Percentiles rank a stretch among this genome's conserved stretches.
These are phyloP conservation scores for Suillus bovinus DNA, from an alignment of 768 basidiomycete species.

Conservation along the genomic window DNA sequence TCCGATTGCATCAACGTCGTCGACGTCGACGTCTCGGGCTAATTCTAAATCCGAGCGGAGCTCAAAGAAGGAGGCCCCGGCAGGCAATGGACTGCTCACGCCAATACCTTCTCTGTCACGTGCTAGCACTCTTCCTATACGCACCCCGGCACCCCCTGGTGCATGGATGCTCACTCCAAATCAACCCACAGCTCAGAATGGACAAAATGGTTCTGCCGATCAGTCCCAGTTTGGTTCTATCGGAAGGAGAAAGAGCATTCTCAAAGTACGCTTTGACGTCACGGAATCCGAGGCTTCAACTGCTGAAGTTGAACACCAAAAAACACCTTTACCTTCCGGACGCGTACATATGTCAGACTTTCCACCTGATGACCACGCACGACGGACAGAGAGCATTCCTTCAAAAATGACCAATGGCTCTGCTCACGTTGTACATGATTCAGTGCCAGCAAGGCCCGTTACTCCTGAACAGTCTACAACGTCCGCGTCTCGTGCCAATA, in stretches of 20 bases:
- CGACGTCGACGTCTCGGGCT: conserved; percentile 25
- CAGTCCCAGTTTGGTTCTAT: conserved; percentile 36
- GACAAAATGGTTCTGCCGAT: conserved; percentile 17
- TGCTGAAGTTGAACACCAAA: conserved; percentile 25
- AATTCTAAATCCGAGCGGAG: conserved; percentile 15
- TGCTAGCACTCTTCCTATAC: conserved; percentile 44
- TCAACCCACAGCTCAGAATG: conserved; percentile 23
- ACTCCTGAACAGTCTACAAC: conserved; percentile 26
- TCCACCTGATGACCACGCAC: not conserved
- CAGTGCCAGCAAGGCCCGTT: conserved; percentile 13
- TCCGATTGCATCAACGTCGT: conserved; percentile 19
- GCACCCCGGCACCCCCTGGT: conserved; percentile 71
- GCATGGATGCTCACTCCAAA: conserved; percentile 64
- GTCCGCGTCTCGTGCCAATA: conserved; percentile 28
- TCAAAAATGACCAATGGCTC: conserved; percentile 4
- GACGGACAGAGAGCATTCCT: not conserved
- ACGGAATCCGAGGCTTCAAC: conserved; percentile 35
- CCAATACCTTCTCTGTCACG: conserved; percentile 52
- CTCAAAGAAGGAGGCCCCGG: conserved; percentile 18
- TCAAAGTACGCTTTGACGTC: conserved; percentile 75
- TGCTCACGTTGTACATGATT: conserved; percentile 6
- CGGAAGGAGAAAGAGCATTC: conserved; percentile 50
- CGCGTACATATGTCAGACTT: conserved; percentile 9
- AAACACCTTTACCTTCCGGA: conserved; percentile 30
- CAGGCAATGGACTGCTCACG: conserved; percentile 36